Conservation (phyloP, 2,329 filamentous ascomycete genomes). For the Fusarium phyllophilum region DNA sequence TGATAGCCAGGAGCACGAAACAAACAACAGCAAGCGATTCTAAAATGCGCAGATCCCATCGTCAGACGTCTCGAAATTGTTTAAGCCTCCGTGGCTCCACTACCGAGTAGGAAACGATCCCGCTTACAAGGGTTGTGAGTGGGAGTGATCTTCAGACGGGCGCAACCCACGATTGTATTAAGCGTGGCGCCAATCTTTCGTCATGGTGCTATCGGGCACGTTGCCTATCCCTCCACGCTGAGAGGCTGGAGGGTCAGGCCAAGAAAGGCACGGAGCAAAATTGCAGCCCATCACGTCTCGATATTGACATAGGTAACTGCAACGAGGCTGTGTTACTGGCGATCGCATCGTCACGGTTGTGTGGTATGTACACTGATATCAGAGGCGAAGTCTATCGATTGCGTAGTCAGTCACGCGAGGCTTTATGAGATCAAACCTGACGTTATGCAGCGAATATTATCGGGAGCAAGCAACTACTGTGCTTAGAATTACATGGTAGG, state of each 20-base stretch:
- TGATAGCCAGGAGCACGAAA: not conserved
- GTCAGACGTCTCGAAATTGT: constrained; percentile 22
- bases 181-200: constrained; percentile 34
- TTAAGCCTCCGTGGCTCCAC: not conserved
- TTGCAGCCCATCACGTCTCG: constrained; percentile 11
- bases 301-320: not conserved
- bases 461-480: not conserved
- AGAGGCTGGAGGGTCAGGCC: constrained; percentile 23
- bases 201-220: constrained; percentile 35
- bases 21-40: not conserved
- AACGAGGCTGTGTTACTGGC: constrained; percentile 12
- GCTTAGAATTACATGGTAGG: not conserved
- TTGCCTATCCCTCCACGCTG: constrained; percentile 28
- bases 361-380: not conserved
- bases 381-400: constrained; percentile 15
- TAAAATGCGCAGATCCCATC: constrained; percentile 2
- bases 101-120: constrained; percentile 10
- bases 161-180: constrained; percentile 22
- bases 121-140: constrained; percentile 14
- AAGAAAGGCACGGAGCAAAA: constrained; percentile 10
- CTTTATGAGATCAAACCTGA: not conserved
- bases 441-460: not conserved
- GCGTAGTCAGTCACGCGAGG: constrained; percentile 18
- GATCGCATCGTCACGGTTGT: not conserved
- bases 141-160: constrained; percentile 10